A percentile compares a stretch with the other conserved stretches of the same genome.
These are phyloP conservation scores for Pogostemon cablin DNA, from an alignment of 257 asterid species.

Conservation along the genomic window DNA sequence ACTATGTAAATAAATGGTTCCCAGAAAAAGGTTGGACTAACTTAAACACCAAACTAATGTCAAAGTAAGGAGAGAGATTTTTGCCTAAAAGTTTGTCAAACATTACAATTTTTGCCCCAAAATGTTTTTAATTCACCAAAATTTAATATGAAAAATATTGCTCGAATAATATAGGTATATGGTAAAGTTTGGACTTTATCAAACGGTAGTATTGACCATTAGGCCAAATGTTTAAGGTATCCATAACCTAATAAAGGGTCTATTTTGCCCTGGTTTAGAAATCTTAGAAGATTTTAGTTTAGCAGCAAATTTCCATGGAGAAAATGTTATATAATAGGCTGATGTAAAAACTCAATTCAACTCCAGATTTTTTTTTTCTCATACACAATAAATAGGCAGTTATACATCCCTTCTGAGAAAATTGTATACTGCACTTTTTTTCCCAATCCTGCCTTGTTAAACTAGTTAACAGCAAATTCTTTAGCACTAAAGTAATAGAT, in stretches of 20 bases:
- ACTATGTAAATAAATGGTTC: constrained; percentile 4
- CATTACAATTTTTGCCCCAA: neutral
- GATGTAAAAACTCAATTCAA: neutral
- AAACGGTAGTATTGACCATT: neutral
- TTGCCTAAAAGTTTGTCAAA: neutral
- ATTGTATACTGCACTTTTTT: neutral
- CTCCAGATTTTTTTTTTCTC: neutral
- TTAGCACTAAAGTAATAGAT: neutral
- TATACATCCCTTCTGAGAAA: neutral
- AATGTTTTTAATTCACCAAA: neutral
- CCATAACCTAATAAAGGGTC: neutral
- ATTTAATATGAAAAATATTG: neutral
- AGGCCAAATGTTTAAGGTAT: neutral
- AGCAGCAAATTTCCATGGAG: neutral
- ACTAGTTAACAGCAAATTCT: neutral
- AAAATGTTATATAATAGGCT: neutral
- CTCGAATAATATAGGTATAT: neutral
- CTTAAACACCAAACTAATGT: neutral
- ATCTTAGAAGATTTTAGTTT: no score
- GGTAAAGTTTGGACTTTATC: neutral
- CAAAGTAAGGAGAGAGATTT: neutral
- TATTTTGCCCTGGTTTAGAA: no score
- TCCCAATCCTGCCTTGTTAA: neutral
- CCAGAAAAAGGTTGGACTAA: neutral
- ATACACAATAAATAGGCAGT: neutral